Conservation (phyloP, 164 flowering plant species). For the Tetrastigma voinierianum region DNA sequence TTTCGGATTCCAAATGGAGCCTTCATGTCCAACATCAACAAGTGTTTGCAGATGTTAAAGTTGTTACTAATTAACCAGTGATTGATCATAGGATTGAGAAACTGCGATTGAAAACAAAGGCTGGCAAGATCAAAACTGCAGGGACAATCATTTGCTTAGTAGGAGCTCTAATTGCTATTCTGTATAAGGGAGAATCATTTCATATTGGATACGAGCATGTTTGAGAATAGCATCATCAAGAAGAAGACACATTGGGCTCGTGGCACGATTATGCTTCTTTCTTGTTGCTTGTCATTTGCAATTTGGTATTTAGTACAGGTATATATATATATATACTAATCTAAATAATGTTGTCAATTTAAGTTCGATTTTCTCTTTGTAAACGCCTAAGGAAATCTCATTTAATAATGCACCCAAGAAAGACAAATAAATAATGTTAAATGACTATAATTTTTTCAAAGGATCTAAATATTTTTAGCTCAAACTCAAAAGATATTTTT, state of each 20-base stretch:
- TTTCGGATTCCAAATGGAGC: too few relatives aligned
- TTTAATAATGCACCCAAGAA: too few relatives aligned
- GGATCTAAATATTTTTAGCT: too few relatives aligned
- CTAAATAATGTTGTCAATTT: not conserved
- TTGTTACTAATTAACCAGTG: not conserved
- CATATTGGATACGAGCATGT: conserved; percentile 8
- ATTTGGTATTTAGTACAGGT: conserved; percentile 51
- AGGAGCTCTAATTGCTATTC: conserved; percentile 36
- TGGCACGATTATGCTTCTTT: conserved; percentile 38
- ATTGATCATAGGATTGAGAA: conserved; percentile 32
- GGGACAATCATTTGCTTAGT: conserved; percentile 40
- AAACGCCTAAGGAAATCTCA: too few relatives aligned
- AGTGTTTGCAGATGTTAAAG: too few relatives aligned
- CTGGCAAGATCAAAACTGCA: conserved; percentile 27
- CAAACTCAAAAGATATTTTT: too few relatives aligned
- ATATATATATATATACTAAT: conserved; percentile 21
- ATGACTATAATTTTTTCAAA: too few relatives aligned
- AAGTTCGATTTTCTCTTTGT: not conserved
- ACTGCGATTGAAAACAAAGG: conserved; percentile 20
- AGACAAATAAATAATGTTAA: too few relatives aligned
- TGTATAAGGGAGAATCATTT: conserved; percentile 40
- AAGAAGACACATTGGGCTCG: conserved; percentile 17
- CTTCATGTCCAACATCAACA: too few relatives aligned
- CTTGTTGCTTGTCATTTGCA: conserved; percentile 34
- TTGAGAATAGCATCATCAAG: too few relatives aligned